Conservation (phyloP, 2,329 filamentous ascomycete genomes). For the Calonectria crousiana region DNA sequence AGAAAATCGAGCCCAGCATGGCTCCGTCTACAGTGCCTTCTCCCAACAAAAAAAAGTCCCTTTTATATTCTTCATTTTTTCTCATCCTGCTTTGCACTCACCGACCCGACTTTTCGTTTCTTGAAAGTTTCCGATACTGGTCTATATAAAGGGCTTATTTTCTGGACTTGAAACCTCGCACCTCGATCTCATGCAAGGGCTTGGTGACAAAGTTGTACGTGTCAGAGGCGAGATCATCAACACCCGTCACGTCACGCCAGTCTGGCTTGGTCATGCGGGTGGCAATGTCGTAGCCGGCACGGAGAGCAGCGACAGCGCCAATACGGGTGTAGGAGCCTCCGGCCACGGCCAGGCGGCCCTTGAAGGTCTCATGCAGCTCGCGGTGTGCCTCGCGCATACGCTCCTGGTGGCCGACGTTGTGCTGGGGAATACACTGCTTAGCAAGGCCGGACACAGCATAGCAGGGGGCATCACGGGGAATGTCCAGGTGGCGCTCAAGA, state of each 20-base stretch:
- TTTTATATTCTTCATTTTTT: neutral
- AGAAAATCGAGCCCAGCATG: neutral
- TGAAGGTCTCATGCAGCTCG: constrained; percentile 67
- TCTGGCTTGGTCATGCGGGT: constrained; percentile 32
- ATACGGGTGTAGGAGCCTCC: constrained; percentile 67
- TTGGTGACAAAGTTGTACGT: constrained; percentile 40
- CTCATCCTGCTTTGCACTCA: neutral
- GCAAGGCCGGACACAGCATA: constrained; percentile 71
- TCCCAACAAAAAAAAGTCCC: too few relatives aligned
- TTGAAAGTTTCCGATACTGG: too few relatives aligned
- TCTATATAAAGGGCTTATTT: neutral
- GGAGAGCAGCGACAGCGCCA: constrained; percentile 64
- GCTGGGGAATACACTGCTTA: constrained; percentile 89
- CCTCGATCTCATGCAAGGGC: constrained; percentile 41
- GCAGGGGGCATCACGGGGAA: constrained; percentile 69
- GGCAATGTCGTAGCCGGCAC: constrained; percentile 54
- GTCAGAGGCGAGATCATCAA: constrained; percentile 42
- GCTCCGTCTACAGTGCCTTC: neutral
- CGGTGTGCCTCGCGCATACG: constrained; percentile 69
- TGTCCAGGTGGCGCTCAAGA: constrained; percentile 79
- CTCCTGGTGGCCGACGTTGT: constrained; percentile 80
- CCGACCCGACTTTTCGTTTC: neutral
- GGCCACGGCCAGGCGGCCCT: constrained; percentile 73
- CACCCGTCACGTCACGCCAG: constrained; percentile 44
- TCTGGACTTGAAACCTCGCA: constrained; percentile 35